These are phyloP conservation scores for Globisporangium recalcitrans DNA, from an alignment of 352 stramenopile species.

Conservation along the genomic window DNA sequence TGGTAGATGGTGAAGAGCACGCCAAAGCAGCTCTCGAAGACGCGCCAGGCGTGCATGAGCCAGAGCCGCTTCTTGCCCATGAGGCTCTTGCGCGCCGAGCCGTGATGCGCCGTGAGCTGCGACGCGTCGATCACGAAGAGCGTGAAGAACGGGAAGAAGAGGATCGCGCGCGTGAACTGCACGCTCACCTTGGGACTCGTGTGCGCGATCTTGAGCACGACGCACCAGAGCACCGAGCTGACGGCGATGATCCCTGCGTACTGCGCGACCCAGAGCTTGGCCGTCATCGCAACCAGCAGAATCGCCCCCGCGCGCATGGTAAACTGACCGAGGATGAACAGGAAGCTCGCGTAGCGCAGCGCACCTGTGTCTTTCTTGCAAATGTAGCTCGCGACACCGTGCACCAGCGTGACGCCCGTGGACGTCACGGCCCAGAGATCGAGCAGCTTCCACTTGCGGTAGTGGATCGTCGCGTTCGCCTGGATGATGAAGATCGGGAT, in stretches of 20 bases:
- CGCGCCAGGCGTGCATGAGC: slow-evolving; percentile 44
- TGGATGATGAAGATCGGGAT: slow-evolving; percentile 70
- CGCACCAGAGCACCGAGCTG: slow-evolving; percentile 29
- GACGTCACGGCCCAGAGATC: slow-evolving; percentile 57
- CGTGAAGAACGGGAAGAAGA: slow-evolving; percentile 68
- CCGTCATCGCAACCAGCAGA: slow-evolving; percentile 64
- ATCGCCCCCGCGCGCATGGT: slow-evolving; percentile 50
- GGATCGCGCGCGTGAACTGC: slow-evolving; percentile 38
- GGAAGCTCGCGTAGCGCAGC: slow-evolving; percentile 28
- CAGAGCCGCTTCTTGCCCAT: slow-evolving; percentile 27
- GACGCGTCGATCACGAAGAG: slow-evolving; percentile 57
- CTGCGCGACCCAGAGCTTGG: slow-evolving; percentile 29
- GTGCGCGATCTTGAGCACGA: slow-evolving; percentile 36
- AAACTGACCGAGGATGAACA: slow-evolving; percentile 61
- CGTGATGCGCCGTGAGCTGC: slow-evolving; percentile 27
- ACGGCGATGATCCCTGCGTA: slow-evolving; percentile 34
- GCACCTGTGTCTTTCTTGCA: slow-evolving; percentile 34
- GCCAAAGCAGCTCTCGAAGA: slow-evolving; percentile 44
- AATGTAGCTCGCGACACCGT: slow-evolving; percentile 37
- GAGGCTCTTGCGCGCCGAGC: slow-evolving; percentile 32
- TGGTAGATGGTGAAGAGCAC: slow-evolving; percentile 33
- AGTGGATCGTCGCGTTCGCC: slow-evolving; percentile 74
- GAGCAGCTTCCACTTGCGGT: slow-evolving; percentile 68
- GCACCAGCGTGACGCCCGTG: slow-evolving; percentile 43
- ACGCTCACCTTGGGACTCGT: slow-evolving; percentile 22